Conservation (phyloP, 768 basidiomycete species). For the Boletus subparvulus region DNA sequence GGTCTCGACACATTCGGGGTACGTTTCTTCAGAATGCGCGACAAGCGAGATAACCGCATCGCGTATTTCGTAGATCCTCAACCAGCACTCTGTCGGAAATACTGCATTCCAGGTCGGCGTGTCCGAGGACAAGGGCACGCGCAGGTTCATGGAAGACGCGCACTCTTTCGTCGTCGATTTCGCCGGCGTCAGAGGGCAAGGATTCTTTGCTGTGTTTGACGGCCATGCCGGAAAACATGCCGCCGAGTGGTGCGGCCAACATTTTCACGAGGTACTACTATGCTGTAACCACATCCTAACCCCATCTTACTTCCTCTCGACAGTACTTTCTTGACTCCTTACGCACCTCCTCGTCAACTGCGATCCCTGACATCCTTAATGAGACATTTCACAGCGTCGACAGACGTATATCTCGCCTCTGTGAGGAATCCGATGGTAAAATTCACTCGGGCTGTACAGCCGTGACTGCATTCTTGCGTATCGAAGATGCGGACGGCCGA, state of each 20-base stretch:
- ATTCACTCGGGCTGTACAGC: constrained; percentile 98
- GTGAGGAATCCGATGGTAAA: constrained; percentile 85
- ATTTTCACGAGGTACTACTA: constrained; percentile 81
- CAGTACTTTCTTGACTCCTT: constrained; percentile 71
- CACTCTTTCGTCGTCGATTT: constrained; percentile 97
- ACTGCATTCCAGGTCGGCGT: constrained; percentile 61
- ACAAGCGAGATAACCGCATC: neutral
- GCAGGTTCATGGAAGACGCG: constrained; percentile 96
- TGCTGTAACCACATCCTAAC: constrained; percentile 1
- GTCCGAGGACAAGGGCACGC: constrained; percentile 83
- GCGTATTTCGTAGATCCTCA: constrained; percentile 33
- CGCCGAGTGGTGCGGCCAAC: constrained; percentile 96
- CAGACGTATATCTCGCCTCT: constrained; percentile 73
- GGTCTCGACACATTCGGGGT: constrained; percentile 76
- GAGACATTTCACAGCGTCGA: constrained; percentile 95
- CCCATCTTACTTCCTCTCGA: constrained; percentile 5
- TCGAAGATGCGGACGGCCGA: constrained; percentile 77
- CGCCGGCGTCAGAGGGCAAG: constrained; percentile 87
- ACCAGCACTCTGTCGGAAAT: constrained; percentile 66
- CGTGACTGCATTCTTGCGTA: constrained; percentile 90
- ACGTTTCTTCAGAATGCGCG: constrained; percentile 28
- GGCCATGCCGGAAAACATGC: constrained; percentile 99
- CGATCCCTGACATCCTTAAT: constrained; percentile 88
- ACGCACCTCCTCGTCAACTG: constrained; percentile 50
- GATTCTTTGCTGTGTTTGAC: constrained; percentile 98